Evolutionary conservation across 805 yeast species (phyloP).

Genomic region (Saturnispora ahearnii): DNA sequence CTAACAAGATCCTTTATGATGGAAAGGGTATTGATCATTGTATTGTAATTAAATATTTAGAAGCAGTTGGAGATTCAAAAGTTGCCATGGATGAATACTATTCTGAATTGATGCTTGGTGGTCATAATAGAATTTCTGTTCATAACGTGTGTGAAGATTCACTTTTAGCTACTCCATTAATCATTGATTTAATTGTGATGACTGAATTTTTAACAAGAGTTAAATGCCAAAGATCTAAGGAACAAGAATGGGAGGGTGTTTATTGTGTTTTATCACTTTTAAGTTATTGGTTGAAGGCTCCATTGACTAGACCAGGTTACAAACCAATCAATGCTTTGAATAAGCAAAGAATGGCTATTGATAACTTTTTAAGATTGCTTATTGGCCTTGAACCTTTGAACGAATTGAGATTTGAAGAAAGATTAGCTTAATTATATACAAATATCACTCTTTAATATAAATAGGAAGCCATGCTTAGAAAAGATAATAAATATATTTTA

Average conservation of each 20-base stretch:
- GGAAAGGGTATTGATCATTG: conserved; percentile 86
- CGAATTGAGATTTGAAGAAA: conserved; percentile 92
- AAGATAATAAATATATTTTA: neutral
- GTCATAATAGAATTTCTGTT: conserved; percentile 88
- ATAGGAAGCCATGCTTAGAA: neutral
- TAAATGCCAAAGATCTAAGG: conserved; percentile 52
- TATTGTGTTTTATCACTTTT: conserved; percentile 81
- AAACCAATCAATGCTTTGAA: conserved; percentile 88
- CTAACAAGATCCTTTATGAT: conserved; percentile 77
- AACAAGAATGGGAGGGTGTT: conserved; percentile 49
- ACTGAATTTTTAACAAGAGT: conserved; percentile 87
- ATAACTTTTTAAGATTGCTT: conserved; percentile 79
- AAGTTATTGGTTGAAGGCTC: conserved; percentile 95
- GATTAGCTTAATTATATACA: conserved; percentile 36
- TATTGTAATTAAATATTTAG: conserved; percentile 88
- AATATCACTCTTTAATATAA: neutral
- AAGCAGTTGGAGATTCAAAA: conserved; percentile 93
- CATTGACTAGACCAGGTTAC: conserved; percentile 83
- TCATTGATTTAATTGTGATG: conserved; percentile 83
- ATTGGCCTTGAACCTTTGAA: conserved; percentile 86
- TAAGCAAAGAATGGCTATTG: conserved; percentile 89
- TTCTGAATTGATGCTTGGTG: conserved; percentile 94
- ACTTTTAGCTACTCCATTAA: conserved; percentile 86
- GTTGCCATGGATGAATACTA: conserved; percentile 99
- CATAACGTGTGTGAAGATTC: conserved; percentile 97